Evolutionary conservation across 2,329 filamentous ascomycete species (phyloP).

Genomic region (Purpureocillium lavendulum): DNA sequence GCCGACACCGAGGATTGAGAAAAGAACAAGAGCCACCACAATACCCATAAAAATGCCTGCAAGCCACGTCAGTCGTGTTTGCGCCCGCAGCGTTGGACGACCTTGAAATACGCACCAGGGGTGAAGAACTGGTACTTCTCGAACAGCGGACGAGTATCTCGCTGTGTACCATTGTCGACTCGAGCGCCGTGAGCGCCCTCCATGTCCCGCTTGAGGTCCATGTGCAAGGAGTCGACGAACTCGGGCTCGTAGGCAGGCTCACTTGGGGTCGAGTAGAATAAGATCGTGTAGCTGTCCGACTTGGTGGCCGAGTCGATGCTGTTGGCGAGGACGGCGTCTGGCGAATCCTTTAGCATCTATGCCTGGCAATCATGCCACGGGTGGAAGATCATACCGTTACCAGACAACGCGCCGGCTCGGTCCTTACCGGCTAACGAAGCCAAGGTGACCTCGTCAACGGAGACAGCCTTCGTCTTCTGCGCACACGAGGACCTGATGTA

Average conservation of each 20-base stretch:
- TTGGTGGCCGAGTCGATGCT: slow-evolving; percentile 29
- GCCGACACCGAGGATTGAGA: slow-evolving; percentile 72
- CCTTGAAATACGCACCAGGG: slow-evolving; percentile 48
- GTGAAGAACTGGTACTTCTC: slow-evolving; percentile 94
- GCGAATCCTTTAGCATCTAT: background rate
- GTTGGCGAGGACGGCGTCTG: slow-evolving; percentile 45
- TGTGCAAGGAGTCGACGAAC: slow-evolving; percentile 54
- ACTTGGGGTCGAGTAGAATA: slow-evolving; percentile 61
- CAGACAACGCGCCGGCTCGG: slow-evolving; percentile 34
- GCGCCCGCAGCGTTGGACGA: background rate
- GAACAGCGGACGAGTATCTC: slow-evolving; percentile 55
- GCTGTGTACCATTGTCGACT: slow-evolving; percentile 29
- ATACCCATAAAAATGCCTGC: slow-evolving; percentile 85
- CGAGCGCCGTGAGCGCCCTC: slow-evolving; percentile 19
- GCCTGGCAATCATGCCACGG: background rate
- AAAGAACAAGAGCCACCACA: slow-evolving; percentile 59
- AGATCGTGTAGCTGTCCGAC: slow-evolving; percentile 57
- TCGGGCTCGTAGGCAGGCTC: slow-evolving; percentile 55
- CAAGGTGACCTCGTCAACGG: slow-evolving; percentile 32
- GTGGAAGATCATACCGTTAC: slow-evolving; percentile 38
- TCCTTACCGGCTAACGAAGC: slow-evolving; percentile 27
- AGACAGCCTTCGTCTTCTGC: slow-evolving; percentile 24
- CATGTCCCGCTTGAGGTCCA: slow-evolving; percentile 62
- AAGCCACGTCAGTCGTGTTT: slow-evolving; percentile 4
- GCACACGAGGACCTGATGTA: slow-evolving; percentile 40